Evolutionary conservation across 2,329 filamentous ascomycete species (phyloP).

Genomic region (Talaromyces sp.): DNA sequence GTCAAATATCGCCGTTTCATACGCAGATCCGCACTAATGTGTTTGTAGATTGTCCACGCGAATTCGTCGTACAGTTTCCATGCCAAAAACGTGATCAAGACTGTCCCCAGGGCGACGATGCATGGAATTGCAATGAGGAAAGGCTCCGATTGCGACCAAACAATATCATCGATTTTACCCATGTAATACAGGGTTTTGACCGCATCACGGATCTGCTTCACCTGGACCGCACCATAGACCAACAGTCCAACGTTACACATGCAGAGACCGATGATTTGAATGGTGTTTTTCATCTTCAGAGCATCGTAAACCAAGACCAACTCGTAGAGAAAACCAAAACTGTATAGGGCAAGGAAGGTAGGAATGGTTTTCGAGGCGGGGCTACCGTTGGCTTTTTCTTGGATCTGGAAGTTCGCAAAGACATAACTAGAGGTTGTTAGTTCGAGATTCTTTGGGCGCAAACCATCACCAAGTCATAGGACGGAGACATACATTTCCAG

Average conservation of each 20-base stretch:
- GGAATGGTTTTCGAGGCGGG: conserved; percentile 70
- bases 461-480: not conserved
- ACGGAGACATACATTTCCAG: conserved; percentile 75
- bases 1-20: conserved; percentile 97
- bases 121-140: conserved; percentile 84
- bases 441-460: not conserved
- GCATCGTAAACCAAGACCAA: conserved; percentile 90
- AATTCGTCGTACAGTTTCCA: conserved; percentile 99
- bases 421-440: conserved; percentile 67
- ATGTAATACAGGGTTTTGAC: conserved; percentile 57
- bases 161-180: conserved; percentile 51
- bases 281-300: conserved; percentile 92
- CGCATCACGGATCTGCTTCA: conserved; percentile 82
- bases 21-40: conserved; percentile 93
- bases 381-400: conserved; percentile 45
- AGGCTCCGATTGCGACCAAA: conserved; percentile 72
- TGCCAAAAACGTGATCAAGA: conserved; percentile 73
- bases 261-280: conserved; percentile 95
- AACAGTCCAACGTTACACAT: conserved; percentile 89
- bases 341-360: conserved; percentile 93
- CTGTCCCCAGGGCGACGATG: conserved; percentile 75
- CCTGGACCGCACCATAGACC: conserved; percentile 90
- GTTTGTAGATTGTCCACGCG: conserved; percentile 99
- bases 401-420: conserved; percentile 79
- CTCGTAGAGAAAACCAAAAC: conserved; percentile 95